Evolutionary conservation across 2,329 filamentous ascomycete species (phyloP), one percentile per base, ranked within the genome.

Genomic region (Aureobasidium zeae): DNA sequence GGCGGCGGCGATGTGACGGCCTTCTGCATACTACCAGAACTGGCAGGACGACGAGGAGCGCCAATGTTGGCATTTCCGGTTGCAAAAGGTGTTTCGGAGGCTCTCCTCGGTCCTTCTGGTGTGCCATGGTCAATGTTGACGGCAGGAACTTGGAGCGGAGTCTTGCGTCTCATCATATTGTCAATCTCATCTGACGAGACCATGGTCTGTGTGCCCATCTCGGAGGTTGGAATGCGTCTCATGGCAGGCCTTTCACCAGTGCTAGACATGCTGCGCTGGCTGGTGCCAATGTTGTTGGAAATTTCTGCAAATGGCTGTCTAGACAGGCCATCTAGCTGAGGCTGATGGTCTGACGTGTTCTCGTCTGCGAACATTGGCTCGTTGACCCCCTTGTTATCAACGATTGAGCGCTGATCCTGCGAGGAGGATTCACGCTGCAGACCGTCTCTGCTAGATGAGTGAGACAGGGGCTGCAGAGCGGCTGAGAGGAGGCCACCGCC

Each of bases 121-220:
- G 39, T 41, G 20, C 24, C 20, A 19, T 31, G 33, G 8, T 46
- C 35, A 13, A 44, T 31, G 16, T 49, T 45, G 31, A 50, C 55
- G 38, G 57, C 56, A 45, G 56, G 49, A 17, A 54, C 53, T 19
- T 58, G 51, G 6, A 55, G 34, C 6, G 38, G 56, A 8, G 57
- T 44, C 53, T 76, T 77, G 43, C 72, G 70, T 51, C 74, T 73
- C 45, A 93, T 64, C 55, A 94, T 71, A 44, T 77, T 74, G 52
- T 94, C 87, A 50, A 94, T 86, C 45, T 83, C 79, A 37, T 83
- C 76, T 0, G 84, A 76, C n/a, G 86, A 93, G 21, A 95, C 69
- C 28, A 81, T 72, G 17, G 88, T 95, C 64, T 95, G 89, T 11
- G 83, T 82, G 42, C 80, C 76, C 52, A 83, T 81, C 54, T 94